phyloP scores from a whole-genome alignment of 495 filamentous ascomycete species.

The Chaetomium cochliodes region DNA sequence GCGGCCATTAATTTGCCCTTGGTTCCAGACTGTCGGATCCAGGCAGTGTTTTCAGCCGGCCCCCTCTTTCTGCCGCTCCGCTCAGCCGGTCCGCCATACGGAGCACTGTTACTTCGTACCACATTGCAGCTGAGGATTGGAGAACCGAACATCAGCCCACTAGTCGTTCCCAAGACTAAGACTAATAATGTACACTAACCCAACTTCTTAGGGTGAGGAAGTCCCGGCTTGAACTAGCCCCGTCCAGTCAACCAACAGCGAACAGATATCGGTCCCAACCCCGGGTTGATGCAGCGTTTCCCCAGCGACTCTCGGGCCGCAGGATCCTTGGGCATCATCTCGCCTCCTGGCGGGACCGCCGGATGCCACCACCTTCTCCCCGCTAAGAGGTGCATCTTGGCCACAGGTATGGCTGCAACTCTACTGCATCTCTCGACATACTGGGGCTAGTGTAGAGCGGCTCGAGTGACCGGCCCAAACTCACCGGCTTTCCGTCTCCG shows the following conservation, averaged over 20 bases:
- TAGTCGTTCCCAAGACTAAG: not conserved
- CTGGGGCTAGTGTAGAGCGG: not conserved
- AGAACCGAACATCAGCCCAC: not conserved
- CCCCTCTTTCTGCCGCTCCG: constrained; percentile 15
- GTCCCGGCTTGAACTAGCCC: too few species aligned
- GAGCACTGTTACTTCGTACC: not conserved
- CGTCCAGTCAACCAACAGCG: not conserved
- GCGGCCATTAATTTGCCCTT: constrained; percentile 8
- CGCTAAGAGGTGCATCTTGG: not conserved
- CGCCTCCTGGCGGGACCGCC: not conserved
- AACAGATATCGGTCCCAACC: not conserved
- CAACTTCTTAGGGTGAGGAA: not conserved
- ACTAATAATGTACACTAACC: too few species aligned
- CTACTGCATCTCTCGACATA: constrained; percentile 2
- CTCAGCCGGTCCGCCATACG: not conserved
- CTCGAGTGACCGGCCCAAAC: not conserved
- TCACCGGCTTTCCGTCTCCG: not conserved
- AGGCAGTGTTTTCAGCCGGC: constrained; percentile 11
- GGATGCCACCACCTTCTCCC: constrained; percentile 6
- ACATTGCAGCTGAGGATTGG: not conserved
- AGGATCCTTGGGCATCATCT: not conserved
- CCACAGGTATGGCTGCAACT: not conserved
- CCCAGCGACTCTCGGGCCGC: not conserved
- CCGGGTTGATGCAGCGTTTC: not conserved
- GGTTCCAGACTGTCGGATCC: constrained; percentile 41